Evolutionary conservation across 1,284 basidiomycete species (phyloP).

Genomic region (Grifola frondosa): DNA sequence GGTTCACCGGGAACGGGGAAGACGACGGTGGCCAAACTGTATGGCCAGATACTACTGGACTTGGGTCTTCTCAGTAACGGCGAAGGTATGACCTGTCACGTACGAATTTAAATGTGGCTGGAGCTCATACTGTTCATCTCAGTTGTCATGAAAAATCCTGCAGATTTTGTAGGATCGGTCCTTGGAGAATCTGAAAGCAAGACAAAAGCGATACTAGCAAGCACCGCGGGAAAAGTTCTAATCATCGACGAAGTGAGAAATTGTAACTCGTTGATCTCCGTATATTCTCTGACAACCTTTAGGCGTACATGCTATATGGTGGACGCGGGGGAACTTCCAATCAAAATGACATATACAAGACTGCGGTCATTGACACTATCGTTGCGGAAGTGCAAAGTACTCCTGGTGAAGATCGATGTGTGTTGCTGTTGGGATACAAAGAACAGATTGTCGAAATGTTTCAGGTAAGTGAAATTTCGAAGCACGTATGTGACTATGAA

Average conservation of each 20-base stretch:
- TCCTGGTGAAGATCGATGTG: conserved; percentile 67
- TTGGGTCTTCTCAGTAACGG: conserved; percentile 61
- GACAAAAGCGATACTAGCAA: conserved; percentile 59
- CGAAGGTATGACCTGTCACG: conserved; percentile 48
- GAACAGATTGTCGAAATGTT: conserved; percentile 69
- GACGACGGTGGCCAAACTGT: conserved; percentile 64
- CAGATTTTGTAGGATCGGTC: conserved; percentile 57
- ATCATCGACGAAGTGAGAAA: conserved; percentile 68
- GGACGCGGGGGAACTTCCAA: conserved; percentile 33
- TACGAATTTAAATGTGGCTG: not conserved
- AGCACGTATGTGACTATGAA: not conserved
- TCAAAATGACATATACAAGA: conserved; percentile 52
- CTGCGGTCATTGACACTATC: conserved; percentile 68
- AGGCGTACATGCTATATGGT: conserved; percentile 56
- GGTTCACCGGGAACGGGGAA: conserved; percentile 70
- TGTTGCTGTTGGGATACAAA: conserved; percentile 63
- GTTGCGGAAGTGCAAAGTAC: conserved; percentile 69
- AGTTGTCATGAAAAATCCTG: conserved; percentile 66
- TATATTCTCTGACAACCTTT: not conserved
- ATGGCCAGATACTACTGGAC: conserved; percentile 60
- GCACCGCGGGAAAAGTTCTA: conserved; percentile 59
- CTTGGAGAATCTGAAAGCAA: conserved; percentile 62
- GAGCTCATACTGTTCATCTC: not conserved
- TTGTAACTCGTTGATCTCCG: no score
- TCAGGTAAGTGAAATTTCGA: conserved; percentile 50